Evolutionary conservation across 1,284 basidiomycete species (phyloP).

Genomic region (Leccinum solheimii): DNA sequence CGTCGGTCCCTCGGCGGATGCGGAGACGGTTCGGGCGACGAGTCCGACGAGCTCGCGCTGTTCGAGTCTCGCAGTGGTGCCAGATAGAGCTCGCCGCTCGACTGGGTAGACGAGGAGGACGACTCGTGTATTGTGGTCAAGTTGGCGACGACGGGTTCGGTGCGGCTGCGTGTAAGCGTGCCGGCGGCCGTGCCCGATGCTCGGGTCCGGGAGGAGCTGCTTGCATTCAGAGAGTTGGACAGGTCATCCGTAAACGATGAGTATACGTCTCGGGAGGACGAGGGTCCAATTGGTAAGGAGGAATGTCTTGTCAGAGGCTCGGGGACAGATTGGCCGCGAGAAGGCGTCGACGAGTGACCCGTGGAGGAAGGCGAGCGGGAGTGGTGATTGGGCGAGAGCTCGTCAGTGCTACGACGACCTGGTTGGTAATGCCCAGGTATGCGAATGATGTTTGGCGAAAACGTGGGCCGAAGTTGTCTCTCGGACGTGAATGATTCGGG

Average conservation of each 20-base stretch:
- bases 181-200: constrained; percentile 1
- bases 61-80: constrained; percentile 22
- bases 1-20: constrained; percentile 17
- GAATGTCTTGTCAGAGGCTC: constrained; percentile 29
- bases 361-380: constrained; percentile 30
- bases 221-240: constrained; percentile 48
- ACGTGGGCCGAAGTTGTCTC: constrained; percentile 59
- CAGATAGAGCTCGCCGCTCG: constrained; percentile 31
- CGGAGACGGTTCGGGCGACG: constrained; percentile 30
- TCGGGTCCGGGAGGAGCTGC: constrained; percentile 25
- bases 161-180: constrained; percentile 34
- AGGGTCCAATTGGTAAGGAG: constrained; percentile 28
- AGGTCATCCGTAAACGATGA: constrained; percentile 55
- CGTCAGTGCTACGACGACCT: constrained; percentile 25
- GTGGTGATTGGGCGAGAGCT: constrained; percentile 15
- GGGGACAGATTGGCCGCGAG: constrained; percentile 17
- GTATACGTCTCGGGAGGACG: constrained; percentile 32
- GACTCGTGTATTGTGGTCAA: constrained; percentile 39
- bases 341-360: constrained; percentile 18
- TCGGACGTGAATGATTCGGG: constrained; percentile 46
- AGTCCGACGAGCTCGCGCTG: constrained; percentile 12
- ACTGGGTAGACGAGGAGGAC: constrained; percentile 24
- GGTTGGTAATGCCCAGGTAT: constrained; percentile 46
- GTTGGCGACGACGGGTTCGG: constrained; percentile 32
- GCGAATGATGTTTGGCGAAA: constrained; percentile 63